Base-by-base conservation (phyloP, 2,329 filamentous ascomycete genomes). In the Emericellopsis cladophorae region DNA sequence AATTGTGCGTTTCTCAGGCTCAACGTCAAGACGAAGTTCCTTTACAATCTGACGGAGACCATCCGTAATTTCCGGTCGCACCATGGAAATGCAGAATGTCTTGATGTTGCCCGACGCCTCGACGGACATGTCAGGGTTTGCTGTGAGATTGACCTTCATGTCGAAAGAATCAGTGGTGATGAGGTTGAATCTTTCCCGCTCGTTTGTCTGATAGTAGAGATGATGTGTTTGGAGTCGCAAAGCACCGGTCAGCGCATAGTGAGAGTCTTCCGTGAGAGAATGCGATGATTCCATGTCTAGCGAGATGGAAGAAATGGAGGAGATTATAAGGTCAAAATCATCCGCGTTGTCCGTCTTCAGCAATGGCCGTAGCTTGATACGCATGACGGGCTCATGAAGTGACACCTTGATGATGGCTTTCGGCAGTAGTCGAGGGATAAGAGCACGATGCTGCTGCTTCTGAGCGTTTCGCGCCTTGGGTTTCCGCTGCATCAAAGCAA, bases 201-300 rank as follows among this genome's bases (percentile, higher is more conserved):
- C 76, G 18, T 83, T 81, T 1, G 88, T 95, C 54, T 95, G 93
- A 55, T 98, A 98, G 58, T 96, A 98, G 1, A 98, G 71, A 48
- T 87, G 77, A 55, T 95, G 88, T 1, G 86, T 84, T 46, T 90
- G 81, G 43, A 96, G 67, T 36, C 92, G 75, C 55, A 93, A 79
- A 4, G 84, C 83, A 1, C 88, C 87, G 12, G 79, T 79, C 1
- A 98, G 65, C 5, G 84, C 86, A 59, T 98, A 98, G 54, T 95
- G 84, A 4, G 88, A 65, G 29, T 93, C 84, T 43, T 84, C 84
- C 31, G 86, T 76, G 0, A 82, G 70, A 4, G 87, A 92, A 61
- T 98, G 92, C n/a, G 88, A 95, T 1, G 92, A 95, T 54, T 98
- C 92, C 37, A 94, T 73, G 52, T 98, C 92, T 18, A 96, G 65